Conservation (phyloP, 331 rosid species). For the Prunus yedoensis region DNA sequence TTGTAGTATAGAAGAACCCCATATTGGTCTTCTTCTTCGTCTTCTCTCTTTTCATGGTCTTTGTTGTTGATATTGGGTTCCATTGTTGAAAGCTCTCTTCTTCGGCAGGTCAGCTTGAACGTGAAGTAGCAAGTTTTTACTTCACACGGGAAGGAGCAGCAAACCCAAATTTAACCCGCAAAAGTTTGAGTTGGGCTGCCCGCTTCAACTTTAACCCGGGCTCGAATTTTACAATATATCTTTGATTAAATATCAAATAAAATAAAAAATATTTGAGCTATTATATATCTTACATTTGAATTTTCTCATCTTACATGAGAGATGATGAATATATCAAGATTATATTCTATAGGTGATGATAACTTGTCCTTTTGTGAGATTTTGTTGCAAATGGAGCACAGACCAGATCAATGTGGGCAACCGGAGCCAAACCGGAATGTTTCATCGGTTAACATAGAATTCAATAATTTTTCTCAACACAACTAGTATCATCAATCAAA, state of each 20-base stretch:
- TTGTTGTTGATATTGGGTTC: not conserved
- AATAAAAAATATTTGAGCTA: too few relatives aligned
- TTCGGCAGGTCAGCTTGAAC: not conserved
- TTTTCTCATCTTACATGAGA: too few relatives aligned
- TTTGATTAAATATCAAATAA: too few relatives aligned
- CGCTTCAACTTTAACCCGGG: not conserved
- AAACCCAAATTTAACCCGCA: not conserved
- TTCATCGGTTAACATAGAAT: not conserved
- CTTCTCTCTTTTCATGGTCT: not conserved
- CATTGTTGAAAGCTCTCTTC: slow-evolving; percentile 43
- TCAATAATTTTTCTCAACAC: not conserved
- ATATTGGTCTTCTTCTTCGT: slow-evolving; percentile 33
- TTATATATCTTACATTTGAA: too few relatives aligned
- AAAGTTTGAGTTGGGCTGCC: not conserved
- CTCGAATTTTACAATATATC: too few relatives aligned
- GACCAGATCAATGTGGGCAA: not conserved
- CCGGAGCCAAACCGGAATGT: not conserved
- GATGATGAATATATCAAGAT: too few relatives aligned
- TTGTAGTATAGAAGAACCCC: slow-evolving; percentile 80
- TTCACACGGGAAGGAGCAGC: not conserved
- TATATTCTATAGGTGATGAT: too few relatives aligned
- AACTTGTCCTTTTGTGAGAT: too few relatives aligned
- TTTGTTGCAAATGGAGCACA: too few relatives aligned
- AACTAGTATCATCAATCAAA: too few relatives aligned
- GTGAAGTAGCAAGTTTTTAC: not conserved